Evolutionary conservation across 78 protist genomes (phyloP).

Genomic region (Dictyostelium citrinum): DNA sequence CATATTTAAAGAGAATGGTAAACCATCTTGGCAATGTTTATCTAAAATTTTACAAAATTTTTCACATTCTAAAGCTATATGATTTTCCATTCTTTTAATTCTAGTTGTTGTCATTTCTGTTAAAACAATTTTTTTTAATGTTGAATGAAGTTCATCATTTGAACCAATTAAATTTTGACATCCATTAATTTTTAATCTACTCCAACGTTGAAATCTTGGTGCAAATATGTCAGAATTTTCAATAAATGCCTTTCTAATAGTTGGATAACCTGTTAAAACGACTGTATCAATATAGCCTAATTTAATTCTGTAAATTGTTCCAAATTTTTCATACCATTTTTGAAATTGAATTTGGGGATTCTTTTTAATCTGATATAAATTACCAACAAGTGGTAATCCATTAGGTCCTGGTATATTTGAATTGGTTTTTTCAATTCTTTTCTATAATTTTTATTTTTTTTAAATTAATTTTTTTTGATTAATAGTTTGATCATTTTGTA

Average conservation of each 20-base stretch:
- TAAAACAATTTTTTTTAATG: background rate
- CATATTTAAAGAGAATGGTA: background rate
- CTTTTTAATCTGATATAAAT: background rate
- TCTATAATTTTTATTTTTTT: no score
- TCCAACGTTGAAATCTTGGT: background rate
- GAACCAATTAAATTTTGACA: background rate
- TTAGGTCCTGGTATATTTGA: background rate
- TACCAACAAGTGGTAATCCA: conserved; percentile 6
- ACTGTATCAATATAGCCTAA: background rate
- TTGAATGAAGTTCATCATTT: background rate
- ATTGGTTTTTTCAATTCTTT: background rate
- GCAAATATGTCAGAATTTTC: background rate
- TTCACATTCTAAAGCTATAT: background rate
- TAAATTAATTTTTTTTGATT: no score
- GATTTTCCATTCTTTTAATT: background rate
- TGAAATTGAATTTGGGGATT: background rate
- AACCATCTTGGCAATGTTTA: background rate
- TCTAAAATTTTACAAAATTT: background rate
- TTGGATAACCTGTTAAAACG: background rate
- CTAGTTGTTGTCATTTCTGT: background rate
- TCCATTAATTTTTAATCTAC: background rate
- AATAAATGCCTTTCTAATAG: background rate
- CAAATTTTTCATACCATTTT: background rate
- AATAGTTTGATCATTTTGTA: no score
- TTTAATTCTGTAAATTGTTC: background rate